Base-by-base conservation (phyloP, 371 early-diverging fungal genomes). In the Rhizomucor miehei region DNA sequence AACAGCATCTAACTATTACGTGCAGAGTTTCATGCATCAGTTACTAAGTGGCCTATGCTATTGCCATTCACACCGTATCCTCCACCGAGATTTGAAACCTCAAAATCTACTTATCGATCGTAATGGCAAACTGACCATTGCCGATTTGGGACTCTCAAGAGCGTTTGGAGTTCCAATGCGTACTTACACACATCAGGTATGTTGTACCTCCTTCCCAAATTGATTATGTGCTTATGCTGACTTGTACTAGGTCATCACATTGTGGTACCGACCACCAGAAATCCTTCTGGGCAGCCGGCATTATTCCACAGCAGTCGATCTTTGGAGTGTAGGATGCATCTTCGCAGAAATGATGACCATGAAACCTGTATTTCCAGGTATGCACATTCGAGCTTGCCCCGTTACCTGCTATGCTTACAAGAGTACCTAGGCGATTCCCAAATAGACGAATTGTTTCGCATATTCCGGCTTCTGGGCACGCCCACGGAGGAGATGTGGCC, bases 121-220 rank as follows among this genome's bases (percentile, higher is more conserved):
- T 57, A 65, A 77, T 2, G 94, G 94, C 1, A 84, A 79, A 62
- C 73, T 99, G 16, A 95, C 93, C 53, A 82, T 99, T 17, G 98
- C 97, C 2, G 99, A 99, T 73, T 93, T 98, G 66, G 99, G 99
- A 10, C 75, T 98, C 10, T 95, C 94, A 3, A 74, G 98, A 16
- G 85, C 91, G 0, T 93, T 93, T 66, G 90, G 92, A 23, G 86
- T 94, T 10, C 95, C 96, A 16, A 67, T 94, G 73, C 79, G 96
- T 24, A 79, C 88, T 24, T 95, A 96, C 73, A 99, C 99, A 19
- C 94, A 96, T 69, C 92, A 98, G 59, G 93, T 85, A 67, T 56
- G 3, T 14, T 23, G 37, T 41, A 25, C 24, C 16, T 20, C 29
- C 34, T 12, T 25, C 6, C n/a, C 8, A 29, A 29, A 37, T 23